These are phyloP conservation scores for Magnolia kwangsiensis DNA, from an alignment of 164 flowering plant species.

Conservation along the genomic window DNA sequence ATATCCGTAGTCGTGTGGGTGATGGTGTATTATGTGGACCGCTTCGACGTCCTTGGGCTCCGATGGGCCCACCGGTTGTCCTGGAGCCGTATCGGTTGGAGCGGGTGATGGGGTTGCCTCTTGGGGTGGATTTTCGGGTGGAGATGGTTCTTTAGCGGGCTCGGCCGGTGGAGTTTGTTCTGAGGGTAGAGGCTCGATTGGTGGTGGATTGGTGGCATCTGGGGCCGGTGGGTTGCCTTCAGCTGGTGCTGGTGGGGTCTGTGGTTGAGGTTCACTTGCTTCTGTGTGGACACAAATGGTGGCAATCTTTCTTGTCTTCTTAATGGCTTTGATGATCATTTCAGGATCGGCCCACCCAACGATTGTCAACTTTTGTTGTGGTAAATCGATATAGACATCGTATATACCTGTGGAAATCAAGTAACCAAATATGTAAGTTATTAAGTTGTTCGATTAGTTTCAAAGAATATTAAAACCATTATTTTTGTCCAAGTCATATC, in stretches of 20 bases:
- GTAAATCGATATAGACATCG: slow-evolving; percentile 59
- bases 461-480: too few relatives aligned
- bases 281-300: slow-evolving; percentile 66
- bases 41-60: slow-evolving; percentile 56
- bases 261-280: slow-evolving; percentile 35
- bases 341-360: slow-evolving; percentile 89
- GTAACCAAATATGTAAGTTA: neutral
- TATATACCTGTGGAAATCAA: slow-evolving; percentile 57
- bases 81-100: slow-evolving; percentile 15
- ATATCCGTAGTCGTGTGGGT: neutral
- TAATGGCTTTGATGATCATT: slow-evolving; percentile 72
- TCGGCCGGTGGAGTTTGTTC: slow-evolving; percentile 32
- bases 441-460: too few relatives aligned
- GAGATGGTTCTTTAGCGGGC: slow-evolving; percentile 38
- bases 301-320: slow-evolving; percentile 75
- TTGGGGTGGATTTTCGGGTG: slow-evolving; percentile 38
- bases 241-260: slow-evolving; percentile 30
- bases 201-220: slow-evolving; percentile 30
- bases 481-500: too few relatives aligned
- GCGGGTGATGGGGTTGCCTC: slow-evolving; percentile 17
- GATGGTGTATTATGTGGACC: slow-evolving; percentile 13
- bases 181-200: slow-evolving; percentile 33
- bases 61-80: slow-evolving; percentile 20
- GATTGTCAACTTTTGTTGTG: slow-evolving; percentile 78
- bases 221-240: neutral